Evolutionary conservation across 2,329 filamentous ascomycete genomes (phyloP), one percentile per base, ranked within the genome.

Genomic region (Fusarium acutatum): DNA sequence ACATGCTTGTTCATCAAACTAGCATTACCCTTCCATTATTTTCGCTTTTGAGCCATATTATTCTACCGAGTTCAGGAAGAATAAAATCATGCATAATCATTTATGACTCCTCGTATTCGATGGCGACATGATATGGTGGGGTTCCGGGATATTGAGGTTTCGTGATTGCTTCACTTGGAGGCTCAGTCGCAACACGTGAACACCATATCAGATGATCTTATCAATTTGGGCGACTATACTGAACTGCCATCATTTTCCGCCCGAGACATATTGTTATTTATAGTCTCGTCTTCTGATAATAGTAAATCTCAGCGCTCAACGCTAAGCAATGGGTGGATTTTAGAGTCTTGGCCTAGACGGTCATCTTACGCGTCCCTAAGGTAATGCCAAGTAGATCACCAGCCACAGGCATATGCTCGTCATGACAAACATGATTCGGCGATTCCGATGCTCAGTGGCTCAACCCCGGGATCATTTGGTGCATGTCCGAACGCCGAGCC

Each of bases 361-460:
- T 34, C 53, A 41, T 47, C 8, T 41, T 35, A 43, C 70, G 70
- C 57, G 70, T 72, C 66, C 26, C 34, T 10, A 28, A 53, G 28
- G 65, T 40, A 43, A 67, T 61, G 70, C 70, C 65, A 73, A 72
- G 65, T 41, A 38, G 46, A 64, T 40, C 64, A 73, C 47, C 35
- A 70, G 69, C 70, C 69, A 72, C 69, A 70, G 13, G 9, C 64
- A 46, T 50, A 38, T 44, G 38, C 44, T 52, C 34, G 22, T 49
- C 34, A 52, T 50, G n/a, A 53, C 14, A 22, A 38, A 47, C n/a
- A 34, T 53, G 41, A 54, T 67, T 53, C 71, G 62, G 71, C 24
- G 52, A 60, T 41, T 35, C 64, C 64, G 71, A 61, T 40, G 34
- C 20, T 17, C 37, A 22, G 38, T 64, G 49, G 57, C 46, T 68